Evolutionary conservation across 352 stramenopile genomes (phyloP), one percentile per base, ranked within the genome.

Genomic region (Globisporangium canariense): DNA sequence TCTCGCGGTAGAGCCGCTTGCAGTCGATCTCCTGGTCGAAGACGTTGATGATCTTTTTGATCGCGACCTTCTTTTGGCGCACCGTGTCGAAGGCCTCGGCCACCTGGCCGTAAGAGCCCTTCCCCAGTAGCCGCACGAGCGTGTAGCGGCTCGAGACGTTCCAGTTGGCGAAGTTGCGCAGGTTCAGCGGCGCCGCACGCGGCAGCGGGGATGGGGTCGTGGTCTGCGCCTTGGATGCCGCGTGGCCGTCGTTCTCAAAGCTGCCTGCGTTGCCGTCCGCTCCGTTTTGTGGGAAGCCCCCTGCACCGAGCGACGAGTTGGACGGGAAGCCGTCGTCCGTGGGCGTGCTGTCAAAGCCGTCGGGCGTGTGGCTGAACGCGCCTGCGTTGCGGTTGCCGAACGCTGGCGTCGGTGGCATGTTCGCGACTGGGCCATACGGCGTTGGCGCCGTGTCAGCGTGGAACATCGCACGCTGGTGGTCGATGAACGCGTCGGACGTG

Each of bases 41-140:
- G 28, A 96, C 87, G 59, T 93, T 94, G 51, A 91, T 87, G 64
- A 96, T 92, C 76, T 92, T 92, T 71, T 96, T 96, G 68, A 96
- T 96, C 1, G 87, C 87, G 46, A 96, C 87, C 40, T 92, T 93
- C 67, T 91, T 90, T 56, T 92, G 75, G 5, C 72, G 75, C 58
- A 91, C 74, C 0, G 66, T 91, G 65, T 95, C 87, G 66, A 90
- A 93, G 5, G 87, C 87, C 63, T 95, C 87, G 0, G 83, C 82
- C 25, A 93, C 83, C 75, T 96, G 86, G 66, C 88, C 88, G 60
- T 96, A 96, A 5, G 86, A 94, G 13, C 88, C 88, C 54, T 96
- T 93, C 22, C 88, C 88, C 2, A 96, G 67, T 36, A 96, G 61
- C 13, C 87, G 81, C 51, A 96, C 78, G 38, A 96, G 77, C 32